Evolutionary conservation across 805 yeast genomes (phyloP), one percentile per base, ranked within the genome.

Genomic region (Wickerhamomyces rabaulensis): DNA sequence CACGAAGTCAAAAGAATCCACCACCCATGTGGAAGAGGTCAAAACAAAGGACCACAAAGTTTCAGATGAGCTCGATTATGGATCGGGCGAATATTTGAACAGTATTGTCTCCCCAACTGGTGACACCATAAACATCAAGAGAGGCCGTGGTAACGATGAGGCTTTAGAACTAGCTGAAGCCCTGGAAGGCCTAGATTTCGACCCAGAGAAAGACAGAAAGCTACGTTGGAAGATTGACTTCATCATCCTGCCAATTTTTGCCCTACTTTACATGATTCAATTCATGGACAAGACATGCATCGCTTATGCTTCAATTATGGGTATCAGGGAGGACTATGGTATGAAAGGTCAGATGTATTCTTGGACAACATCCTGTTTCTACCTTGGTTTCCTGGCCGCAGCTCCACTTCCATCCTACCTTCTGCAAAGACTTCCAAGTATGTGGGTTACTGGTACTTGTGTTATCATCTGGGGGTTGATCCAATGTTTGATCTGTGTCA

Each of bases 331-430:
- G 6, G 77, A 65, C 46, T 62, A 63, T 48, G 60, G 62, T 49
- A 74, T 75, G 75, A 50, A 49, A 42, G 78, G 74, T 45, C 65
- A 54, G 39, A 54, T 52, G 64, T 67, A 74, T 56, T 52, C 71
- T 46, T 71, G 81, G 78, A 51, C 69, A 9, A 70, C 79, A 13
- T 67, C 79, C 2, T 64, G 70, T 17, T 76, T 77, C 53, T 76
- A 75, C 55, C 51, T 80, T 20, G 86, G 86, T 1, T 80, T 78
- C 54, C 55, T 80, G 35, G 63, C 60, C 0, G 78, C 74, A 47
- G 79, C 76, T 48, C 66, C 71, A 42, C 75, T 79, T 3, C 69
- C 74, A 1, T 61, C 69, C 16, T 55, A 63, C 19, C 39, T 71
- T 0, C 56, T 80, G 33, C 84, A 80, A 55, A 62, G 66, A 40